Evolutionary conservation across 129 eudicot species (phyloP).

Genomic region (Ambrosia artemisiifolia): DNA sequence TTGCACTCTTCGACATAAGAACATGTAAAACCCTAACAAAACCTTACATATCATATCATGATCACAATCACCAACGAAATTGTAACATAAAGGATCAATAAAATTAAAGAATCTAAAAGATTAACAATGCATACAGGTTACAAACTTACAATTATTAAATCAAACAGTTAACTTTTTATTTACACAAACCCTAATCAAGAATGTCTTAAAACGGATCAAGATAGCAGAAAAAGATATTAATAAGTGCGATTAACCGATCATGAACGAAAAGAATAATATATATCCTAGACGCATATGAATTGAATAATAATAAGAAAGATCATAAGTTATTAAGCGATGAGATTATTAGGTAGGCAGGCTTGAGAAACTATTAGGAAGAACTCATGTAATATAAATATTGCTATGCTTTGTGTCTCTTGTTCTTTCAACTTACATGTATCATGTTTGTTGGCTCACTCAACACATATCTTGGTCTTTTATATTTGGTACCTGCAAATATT

Average conservation of each 20-base stretch:
- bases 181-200: slow-evolving; percentile 16
- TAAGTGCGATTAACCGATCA: slow-evolving; percentile 10
- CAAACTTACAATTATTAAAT: not conserved
- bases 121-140: not conserved
- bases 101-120: not conserved
- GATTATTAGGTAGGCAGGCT: too few relatives aligned
- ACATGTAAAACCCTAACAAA: not conserved
- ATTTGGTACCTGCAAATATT: too few relatives aligned
- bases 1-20: too few relatives aligned
- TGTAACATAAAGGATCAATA: not conserved
- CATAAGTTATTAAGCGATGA: not conserved
- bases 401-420: too few relatives aligned
- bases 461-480: too few relatives aligned
- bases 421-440: too few relatives aligned
- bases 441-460: too few relatives aligned
- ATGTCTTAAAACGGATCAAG: not conserved
- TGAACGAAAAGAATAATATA: not conserved
- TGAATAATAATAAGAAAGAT: not conserved
- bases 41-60: not conserved
- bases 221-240: not conserved
- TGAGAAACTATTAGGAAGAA: too few relatives aligned
- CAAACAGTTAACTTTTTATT: not conserved
- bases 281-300: not conserved
- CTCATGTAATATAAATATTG: too few relatives aligned
- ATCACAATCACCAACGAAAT: not conserved